Evolutionary conservation across 2,329 filamentous ascomycete species (phyloP).

Genomic region (Iodosphaeria phyllophila): DNA sequence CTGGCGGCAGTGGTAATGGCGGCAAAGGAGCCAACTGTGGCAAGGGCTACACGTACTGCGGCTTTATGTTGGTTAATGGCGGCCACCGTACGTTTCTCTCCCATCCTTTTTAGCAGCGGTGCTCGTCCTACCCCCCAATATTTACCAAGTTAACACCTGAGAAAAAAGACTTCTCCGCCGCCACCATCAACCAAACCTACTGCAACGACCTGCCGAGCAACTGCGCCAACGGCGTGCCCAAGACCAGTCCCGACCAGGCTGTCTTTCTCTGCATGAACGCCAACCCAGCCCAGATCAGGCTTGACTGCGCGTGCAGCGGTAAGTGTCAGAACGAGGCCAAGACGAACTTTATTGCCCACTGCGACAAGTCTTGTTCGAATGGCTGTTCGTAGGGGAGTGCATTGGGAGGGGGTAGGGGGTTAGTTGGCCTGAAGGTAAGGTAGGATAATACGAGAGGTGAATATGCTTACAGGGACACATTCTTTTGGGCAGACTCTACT

Average conservation of each 20-base stretch:
- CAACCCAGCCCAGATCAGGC: slow-evolving; percentile 10
- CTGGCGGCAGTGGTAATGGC: slow-evolving; percentile 3
- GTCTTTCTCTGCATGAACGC: slow-evolving; percentile 14
- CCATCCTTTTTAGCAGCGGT: neutral
- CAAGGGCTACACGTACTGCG: slow-evolving; percentile 15
- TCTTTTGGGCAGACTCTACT: too few relatives aligned
- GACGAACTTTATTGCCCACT: slow-evolving; percentile 14
- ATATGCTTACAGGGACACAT: too few relatives aligned
- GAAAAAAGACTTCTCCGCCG: slow-evolving; percentile 10
- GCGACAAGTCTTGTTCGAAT: slow-evolving; percentile 12
- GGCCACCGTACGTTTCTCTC: slow-evolving; percentile 10
- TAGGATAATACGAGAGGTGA: too few relatives aligned
- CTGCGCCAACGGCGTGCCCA: slow-evolving; percentile 8
- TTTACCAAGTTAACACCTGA: neutral
- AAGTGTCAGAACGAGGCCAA: slow-evolving; percentile 12
- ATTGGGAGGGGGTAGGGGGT: too few relatives aligned
- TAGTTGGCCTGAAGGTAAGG: too few relatives aligned
- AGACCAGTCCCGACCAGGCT: slow-evolving; percentile 10
- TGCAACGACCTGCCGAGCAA: slow-evolving; percentile 10
- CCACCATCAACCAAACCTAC: slow-evolving; percentile 11
- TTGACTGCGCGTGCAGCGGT: slow-evolving; percentile 12
- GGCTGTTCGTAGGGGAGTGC: too few relatives aligned
- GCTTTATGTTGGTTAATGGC: slow-evolving; percentile 10
- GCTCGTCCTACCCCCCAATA: neutral
- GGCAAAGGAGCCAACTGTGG: slow-evolving; percentile 10